Percentiles rank a stretch among this genome's conserved stretches.
phyloP scores from a whole-genome alignment of 1,139 yeast genomes.

The Keqinozyma sinolaborantium region DNA sequence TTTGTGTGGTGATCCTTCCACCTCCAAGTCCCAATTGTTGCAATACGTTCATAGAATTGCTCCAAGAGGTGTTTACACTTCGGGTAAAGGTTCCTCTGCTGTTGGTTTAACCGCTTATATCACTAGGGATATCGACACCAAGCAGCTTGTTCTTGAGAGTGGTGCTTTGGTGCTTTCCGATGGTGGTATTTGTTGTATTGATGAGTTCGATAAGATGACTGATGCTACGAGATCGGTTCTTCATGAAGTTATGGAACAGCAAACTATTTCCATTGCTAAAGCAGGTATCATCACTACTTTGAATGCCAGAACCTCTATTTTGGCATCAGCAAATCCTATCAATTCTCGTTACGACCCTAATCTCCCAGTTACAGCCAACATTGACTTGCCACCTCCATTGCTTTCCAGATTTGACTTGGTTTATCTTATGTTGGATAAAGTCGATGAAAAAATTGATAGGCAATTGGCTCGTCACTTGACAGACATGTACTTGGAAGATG shows the following conservation, averaged over 20 bases:
- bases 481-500: conserved; percentile 86
- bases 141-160: conserved; percentile 87
- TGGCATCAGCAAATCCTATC: conserved; percentile 98
- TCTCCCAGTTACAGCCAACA: conserved; percentile 89
- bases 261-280: conserved; percentile 94
- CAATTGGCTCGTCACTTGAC: conserved; percentile 89
- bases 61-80: conserved; percentile 95
- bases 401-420: conserved; percentile 93
- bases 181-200: conserved; percentile 98
- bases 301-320: conserved; percentile 91
- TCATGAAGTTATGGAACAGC: conserved; percentile 99
- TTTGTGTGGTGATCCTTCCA: conserved; percentile 97
- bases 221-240: conserved; percentile 92
- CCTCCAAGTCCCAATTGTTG: conserved; percentile 90
- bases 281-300: conserved; percentile 97
- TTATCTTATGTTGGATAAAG: conserved; percentile 86
- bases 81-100: conserved; percentile 98
- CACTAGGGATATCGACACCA: conserved; percentile 90
- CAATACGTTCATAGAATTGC: conserved; percentile 96
- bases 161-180: conserved; percentile 97
- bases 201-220: conserved; percentile 96
- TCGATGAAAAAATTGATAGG: conserved; percentile 81
- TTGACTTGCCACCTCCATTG: conserved; percentile 94
- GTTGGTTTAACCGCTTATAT: conserved; percentile 98
- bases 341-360: conserved; percentile 92